A percentile compares a stretch with the other conserved stretches of the same genome.
Evolutionary conservation across 2,329 filamentous ascomycete species (phyloP).

Genomic region (Talaromyces pinophilus): DNA sequence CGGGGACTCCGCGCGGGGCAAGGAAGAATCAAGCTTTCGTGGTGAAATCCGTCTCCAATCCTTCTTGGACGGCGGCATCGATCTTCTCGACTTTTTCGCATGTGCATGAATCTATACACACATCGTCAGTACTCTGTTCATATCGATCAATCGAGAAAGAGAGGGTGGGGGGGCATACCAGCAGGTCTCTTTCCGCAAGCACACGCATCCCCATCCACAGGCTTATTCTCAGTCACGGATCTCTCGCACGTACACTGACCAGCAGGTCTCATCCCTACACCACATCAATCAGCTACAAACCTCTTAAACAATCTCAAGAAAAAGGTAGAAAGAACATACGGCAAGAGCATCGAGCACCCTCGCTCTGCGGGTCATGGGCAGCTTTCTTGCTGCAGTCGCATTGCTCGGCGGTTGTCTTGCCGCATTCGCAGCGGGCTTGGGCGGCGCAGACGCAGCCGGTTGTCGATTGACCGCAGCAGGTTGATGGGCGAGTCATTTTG

Average conservation of each 20-base stretch:
- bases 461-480: slow-evolving; percentile 62
- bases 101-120: slow-evolving; percentile 65
- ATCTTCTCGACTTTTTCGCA: slow-evolving; percentile 72
- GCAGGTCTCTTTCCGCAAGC: slow-evolving; percentile 74
- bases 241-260: slow-evolving; percentile 81
- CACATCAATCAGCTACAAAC: slow-evolving; percentile 20
- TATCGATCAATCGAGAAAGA: not conserved
- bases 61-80: slow-evolving; percentile 49
- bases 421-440: slow-evolving; percentile 77
- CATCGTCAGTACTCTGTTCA: not conserved
- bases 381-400: slow-evolving; percentile 80
- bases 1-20: not conserved
- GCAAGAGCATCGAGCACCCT: slow-evolving; percentile 79
- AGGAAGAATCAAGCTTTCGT: slow-evolving; percentile 1
- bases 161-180: slow-evolving; percentile 54
- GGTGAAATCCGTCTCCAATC: slow-evolving; percentile 77
- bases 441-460: slow-evolving; percentile 59
- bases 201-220: slow-evolving; percentile 63
- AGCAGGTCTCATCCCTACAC: slow-evolving; percentile 66
- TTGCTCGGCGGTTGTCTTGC: slow-evolving; percentile 79
- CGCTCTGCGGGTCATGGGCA: slow-evolving; percentile 68
- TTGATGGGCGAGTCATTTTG: slow-evolving; percentile 33
- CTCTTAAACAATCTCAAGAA: not conserved
- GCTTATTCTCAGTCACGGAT: slow-evolving; percentile 68
- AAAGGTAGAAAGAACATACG: slow-evolving; percentile 49